Evolutionary conservation across 805 yeast species (phyloP).

Genomic region (Monosporozyma siamensis): DNA sequence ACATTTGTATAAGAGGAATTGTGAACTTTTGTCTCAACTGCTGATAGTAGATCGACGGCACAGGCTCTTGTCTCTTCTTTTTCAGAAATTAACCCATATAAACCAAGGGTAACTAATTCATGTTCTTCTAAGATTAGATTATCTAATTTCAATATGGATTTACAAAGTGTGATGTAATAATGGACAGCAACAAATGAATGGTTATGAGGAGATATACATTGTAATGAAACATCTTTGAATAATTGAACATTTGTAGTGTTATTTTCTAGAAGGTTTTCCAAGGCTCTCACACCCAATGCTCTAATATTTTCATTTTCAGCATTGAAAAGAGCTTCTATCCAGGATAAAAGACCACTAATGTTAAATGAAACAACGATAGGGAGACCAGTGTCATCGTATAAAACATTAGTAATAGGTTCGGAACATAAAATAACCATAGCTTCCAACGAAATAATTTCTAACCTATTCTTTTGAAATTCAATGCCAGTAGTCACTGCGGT

Average conservation of each 20-base stretch:
- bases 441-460: slow-evolving; percentile 64
- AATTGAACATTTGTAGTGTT: slow-evolving; percentile 48
- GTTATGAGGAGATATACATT: slow-evolving; percentile 55
- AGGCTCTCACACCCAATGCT: slow-evolving; percentile 59
- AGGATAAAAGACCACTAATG: slow-evolving; percentile 52
- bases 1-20: slow-evolving; percentile 45
- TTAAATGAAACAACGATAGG: slow-evolving; percentile 59
- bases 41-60: slow-evolving; percentile 63
- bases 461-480: slow-evolving; percentile 65
- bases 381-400: slow-evolving; percentile 13
- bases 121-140: slow-evolving; percentile 45
- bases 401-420: slow-evolving; percentile 54
- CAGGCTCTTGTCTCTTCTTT: slow-evolving; percentile 55
- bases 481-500: slow-evolving; percentile 58
- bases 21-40: slow-evolving; percentile 52
- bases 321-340: slow-evolving; percentile 70
- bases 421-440: slow-evolving; percentile 77
- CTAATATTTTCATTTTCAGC: slow-evolving; percentile 49
- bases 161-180: slow-evolving; percentile 65
- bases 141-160: slow-evolving; percentile 45
- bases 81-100: slow-evolving; percentile 72
- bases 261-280: slow-evolving; percentile 52
- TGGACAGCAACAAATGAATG: slow-evolving; percentile 46
- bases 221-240: slow-evolving; percentile 51
- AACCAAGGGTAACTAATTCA: slow-evolving; percentile 63